A percentile compares a stretch with the other conserved stretches of the same genome.
These are phyloP conservation scores for Kandelia obovata DNA, from an alignment of 345 rosid species.

Conservation along the genomic window DNA sequence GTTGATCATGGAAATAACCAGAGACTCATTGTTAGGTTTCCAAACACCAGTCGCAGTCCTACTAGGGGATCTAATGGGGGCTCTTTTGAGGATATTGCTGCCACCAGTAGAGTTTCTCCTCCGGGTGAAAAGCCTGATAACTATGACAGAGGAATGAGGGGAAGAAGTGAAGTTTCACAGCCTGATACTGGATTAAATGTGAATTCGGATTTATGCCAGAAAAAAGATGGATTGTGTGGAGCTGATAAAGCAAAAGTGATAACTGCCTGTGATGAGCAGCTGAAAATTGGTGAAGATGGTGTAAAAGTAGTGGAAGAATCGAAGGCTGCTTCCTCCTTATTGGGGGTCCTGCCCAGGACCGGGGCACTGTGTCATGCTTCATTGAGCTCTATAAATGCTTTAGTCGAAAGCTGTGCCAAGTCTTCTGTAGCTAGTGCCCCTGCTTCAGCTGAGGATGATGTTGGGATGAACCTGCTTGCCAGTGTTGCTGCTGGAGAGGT, in stretches of 20 bases:
- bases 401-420: conserved; percentile 86
- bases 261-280: conserved; percentile 41
- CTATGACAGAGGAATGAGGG: neutral
- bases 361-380: conserved; percentile 53
- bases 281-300: conserved; percentile 37
- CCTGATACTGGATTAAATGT: conserved; percentile 34
- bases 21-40: conserved; percentile 66
- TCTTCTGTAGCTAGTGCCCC: conserved; percentile 52
- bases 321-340: conserved; percentile 38
- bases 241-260: conserved; percentile 51
- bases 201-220: conserved; percentile 58
- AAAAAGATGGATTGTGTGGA: conserved; percentile 47
- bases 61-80: conserved; percentile 64
- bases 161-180: conserved; percentile 28
- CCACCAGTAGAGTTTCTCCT: conserved; percentile 57
- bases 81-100: conserved; percentile 56
- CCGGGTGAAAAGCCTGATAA: conserved; percentile 64
- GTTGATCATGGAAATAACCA: conserved; percentile 53
- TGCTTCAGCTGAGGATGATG: conserved; percentile 63
- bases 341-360: conserved; percentile 42
- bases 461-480: conserved; percentile 94
- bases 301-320: conserved; percentile 39
- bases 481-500: conserved; percentile 92
- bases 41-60: conserved; percentile 71
- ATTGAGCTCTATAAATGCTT: conserved; percentile 69